A percentile compares a stretch with the other conserved stretches of the same genome.
phyloP scores from a whole-genome alignment of 768 basidiomycete species.

The Agaricus subrufescens region DNA sequence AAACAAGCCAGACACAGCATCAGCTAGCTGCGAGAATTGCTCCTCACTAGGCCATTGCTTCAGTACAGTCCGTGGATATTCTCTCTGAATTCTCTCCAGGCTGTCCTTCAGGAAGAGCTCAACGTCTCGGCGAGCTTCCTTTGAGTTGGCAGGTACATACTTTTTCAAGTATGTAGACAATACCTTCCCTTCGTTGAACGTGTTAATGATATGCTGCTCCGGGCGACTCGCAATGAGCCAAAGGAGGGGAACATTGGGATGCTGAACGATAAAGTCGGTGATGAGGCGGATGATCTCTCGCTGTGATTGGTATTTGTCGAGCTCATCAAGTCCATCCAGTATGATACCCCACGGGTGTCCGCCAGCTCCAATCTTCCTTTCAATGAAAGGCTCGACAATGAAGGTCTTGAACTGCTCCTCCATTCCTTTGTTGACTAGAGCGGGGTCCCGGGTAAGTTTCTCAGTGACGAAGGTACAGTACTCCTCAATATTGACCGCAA shows the following conservation, averaged over 20 bases:
- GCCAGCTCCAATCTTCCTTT: background rate
- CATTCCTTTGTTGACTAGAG: background rate
- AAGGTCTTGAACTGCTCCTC: background rate
- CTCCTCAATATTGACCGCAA: background rate
- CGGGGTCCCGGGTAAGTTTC: background rate
- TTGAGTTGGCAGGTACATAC: background rate
- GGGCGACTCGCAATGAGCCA: background rate
- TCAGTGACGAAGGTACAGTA: background rate
- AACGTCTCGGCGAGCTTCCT: background rate
- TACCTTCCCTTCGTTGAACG: background rate
- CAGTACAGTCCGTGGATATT: background rate
- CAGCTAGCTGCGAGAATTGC: background rate
- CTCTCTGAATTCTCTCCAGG: background rate
- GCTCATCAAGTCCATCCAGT: constrained; percentile 1
- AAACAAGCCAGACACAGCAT: background rate
- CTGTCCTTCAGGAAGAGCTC: background rate
- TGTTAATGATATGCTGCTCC: background rate
- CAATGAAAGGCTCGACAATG: background rate
- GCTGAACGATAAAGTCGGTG: background rate
- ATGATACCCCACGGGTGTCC: background rate
- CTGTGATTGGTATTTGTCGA: background rate
- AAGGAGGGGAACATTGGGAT: background rate
- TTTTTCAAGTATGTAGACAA: background rate
- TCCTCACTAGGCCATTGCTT: background rate
- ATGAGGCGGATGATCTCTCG: background rate